Conservation (phyloP, 441 rosid genomes). For the Daphne laureola region DNA sequence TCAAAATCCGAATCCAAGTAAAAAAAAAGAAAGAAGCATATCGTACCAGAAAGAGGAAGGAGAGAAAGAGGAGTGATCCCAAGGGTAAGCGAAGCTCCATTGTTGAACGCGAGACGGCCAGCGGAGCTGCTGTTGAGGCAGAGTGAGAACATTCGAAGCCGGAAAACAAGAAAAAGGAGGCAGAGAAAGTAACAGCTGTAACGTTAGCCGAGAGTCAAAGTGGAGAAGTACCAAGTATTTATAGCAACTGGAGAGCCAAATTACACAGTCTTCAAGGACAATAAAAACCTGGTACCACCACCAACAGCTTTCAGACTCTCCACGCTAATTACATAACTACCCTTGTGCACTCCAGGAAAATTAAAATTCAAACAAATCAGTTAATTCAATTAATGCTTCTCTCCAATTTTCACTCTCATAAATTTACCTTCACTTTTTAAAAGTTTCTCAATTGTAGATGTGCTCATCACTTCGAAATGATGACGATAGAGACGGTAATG, state of each 20-base stretch:
- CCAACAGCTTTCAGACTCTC: too few species aligned
- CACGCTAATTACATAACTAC: slow-evolving; percentile 8
- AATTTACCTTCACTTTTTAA: too few species aligned
- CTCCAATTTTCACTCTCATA: too few species aligned
- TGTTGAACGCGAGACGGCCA: slow-evolving; percentile 19
- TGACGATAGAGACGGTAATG: too few species aligned
- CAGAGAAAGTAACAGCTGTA: slow-evolving; percentile 6
- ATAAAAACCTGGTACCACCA: not conserved
- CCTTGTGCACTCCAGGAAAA: slow-evolving; percentile 23
- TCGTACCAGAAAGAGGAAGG: slow-evolving; percentile 30
- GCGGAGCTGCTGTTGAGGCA: slow-evolving; percentile 1
- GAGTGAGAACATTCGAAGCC: not conserved
- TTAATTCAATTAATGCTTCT: too few species aligned
- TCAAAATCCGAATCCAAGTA: too few species aligned
- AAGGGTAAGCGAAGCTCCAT: slow-evolving; percentile 4
- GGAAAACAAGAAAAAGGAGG: not conserved
- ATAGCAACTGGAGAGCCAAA: slow-evolving; percentile 9
- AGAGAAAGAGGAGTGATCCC: slow-evolving; percentile 20
- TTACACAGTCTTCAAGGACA: slow-evolving; percentile 10
- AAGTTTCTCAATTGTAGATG: too few species aligned
- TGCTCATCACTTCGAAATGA: too few species aligned
- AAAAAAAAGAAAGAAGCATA: slow-evolving; percentile 5
- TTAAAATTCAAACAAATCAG: too few species aligned
- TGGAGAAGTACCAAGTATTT: slow-evolving; percentile 14
- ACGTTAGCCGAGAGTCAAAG: slow-evolving; percentile 8